These are phyloP conservation scores for Chlorella sp. DNA, from an alignment of 139 green algal genomes.

Conservation along the genomic window DNA sequence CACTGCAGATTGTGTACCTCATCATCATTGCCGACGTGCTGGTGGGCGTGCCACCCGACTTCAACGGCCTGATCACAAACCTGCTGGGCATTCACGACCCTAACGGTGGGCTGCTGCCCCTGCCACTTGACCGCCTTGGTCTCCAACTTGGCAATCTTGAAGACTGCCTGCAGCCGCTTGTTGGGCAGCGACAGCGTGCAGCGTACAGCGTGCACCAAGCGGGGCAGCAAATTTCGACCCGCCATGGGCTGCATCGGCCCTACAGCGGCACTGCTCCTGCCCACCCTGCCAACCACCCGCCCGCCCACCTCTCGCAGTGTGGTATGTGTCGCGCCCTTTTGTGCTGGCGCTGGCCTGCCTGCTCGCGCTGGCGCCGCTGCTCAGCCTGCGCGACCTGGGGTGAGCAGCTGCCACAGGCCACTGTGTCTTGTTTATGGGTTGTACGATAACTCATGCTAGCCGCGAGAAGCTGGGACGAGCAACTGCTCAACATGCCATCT, in stretches of 20 bases:
- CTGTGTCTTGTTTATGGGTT: too few relatives aligned
- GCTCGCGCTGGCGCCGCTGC: constrained; percentile 34
- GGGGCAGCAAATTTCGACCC: neutral
- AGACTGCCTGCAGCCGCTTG: neutral
- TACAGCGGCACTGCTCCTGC: neutral
- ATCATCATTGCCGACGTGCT: constrained; percentile 52
- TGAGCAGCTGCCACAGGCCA: too few relatives aligned
- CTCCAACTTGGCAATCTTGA: too few relatives aligned
- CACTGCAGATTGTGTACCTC: constrained; percentile 41
- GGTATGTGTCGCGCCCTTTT: constrained; percentile 41
- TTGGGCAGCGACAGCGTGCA: neutral
- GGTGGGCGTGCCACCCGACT: constrained; percentile 39
- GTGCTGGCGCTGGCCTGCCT: constrained; percentile 41
- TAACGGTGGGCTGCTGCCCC: neutral
- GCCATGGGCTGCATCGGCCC: neutral
- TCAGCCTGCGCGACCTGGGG: constrained; percentile 37
- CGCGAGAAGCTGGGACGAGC: too few relatives aligned
- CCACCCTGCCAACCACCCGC: neutral
- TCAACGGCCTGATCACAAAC: constrained; percentile 45
- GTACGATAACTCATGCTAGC: too few relatives aligned
- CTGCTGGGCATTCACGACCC: constrained; percentile 38
- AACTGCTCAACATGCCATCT: too few relatives aligned
- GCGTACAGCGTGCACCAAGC: neutral
- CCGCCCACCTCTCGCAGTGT: neutral
- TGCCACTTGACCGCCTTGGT: too few relatives aligned